Evolutionary conservation across 2,329 filamentous ascomycete genomes (phyloP).

Genomic region (Parafenestella ontariensis): DNA sequence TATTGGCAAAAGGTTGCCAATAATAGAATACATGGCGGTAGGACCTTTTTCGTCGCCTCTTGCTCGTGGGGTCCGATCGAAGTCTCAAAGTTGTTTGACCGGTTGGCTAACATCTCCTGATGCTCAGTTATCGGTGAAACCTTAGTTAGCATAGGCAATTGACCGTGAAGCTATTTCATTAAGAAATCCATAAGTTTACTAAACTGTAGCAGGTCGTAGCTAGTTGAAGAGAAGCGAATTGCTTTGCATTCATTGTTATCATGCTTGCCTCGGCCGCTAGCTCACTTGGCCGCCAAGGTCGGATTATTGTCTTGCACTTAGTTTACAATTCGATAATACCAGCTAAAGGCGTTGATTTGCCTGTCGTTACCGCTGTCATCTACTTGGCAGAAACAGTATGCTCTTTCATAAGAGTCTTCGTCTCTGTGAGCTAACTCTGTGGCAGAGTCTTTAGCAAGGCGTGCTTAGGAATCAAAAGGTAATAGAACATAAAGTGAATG

Average conservation of each 20-base stretch:
- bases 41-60: constrained; percentile 12
- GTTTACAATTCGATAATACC: constrained; percentile 33
- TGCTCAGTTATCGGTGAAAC: background rate
- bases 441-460: background rate
- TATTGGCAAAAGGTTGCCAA: constrained; percentile 39
- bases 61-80: background rate
- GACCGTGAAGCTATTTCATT: background rate
- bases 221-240: constrained; percentile 1
- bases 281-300: constrained; percentile 32
- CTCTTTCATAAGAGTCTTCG: constrained; percentile 42
- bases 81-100: background rate
- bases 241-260: background rate
- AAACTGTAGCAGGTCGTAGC: background rate
- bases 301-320: constrained; percentile 24
- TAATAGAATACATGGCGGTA: constrained; percentile 1
- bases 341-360: constrained; percentile 18
- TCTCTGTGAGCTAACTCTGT: background rate
- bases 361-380: constrained; percentile 20
- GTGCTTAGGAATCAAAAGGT: background rate
- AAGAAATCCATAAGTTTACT: background rate
- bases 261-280: constrained; percentile 21
- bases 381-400: constrained; percentile 23
- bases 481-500: constrained; percentile 17
- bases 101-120: background rate
- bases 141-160: background rate